phyloP scores from a whole-genome alignment of 169 alveolate species.

The Eimeria sp. region DNA sequence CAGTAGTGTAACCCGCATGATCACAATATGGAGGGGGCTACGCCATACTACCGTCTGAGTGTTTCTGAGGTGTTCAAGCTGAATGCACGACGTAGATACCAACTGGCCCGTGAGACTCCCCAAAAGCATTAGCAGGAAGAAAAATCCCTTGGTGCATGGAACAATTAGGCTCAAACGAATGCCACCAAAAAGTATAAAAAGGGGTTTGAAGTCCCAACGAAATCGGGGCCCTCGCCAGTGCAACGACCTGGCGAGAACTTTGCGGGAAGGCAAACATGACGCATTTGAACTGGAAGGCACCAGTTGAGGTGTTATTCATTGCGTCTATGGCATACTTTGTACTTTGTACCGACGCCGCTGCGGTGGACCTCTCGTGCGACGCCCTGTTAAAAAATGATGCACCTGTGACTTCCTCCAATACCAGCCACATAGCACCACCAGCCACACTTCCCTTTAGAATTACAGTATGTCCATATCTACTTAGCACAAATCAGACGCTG shows the following conservation, averaged over 20 bases:
- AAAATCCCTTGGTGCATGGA: background rate
- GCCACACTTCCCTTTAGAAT: background rate
- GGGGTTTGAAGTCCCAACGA: background rate
- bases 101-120: background rate
- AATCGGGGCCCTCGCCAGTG: background rate
- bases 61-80: background rate
- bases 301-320: background rate
- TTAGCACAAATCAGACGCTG: background rate
- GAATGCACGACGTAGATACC: background rate
- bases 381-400: background rate
- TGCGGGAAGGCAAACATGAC: background rate
- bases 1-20: background rate
- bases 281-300: background rate
- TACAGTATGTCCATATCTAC: background rate
- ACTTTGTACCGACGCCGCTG: background rate
- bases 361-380: background rate
- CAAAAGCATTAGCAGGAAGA: background rate
- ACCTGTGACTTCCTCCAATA: background rate
- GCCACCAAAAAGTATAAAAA: background rate
- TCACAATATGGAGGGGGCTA: too few species aligned
- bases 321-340: background rate
- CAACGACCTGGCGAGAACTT: background rate
- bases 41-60: background rate
- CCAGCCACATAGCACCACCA: background rate
- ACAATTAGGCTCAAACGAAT: background rate